Conservation (phyloP, 345 rosid species). For the Dovyalis caffra region DNA sequence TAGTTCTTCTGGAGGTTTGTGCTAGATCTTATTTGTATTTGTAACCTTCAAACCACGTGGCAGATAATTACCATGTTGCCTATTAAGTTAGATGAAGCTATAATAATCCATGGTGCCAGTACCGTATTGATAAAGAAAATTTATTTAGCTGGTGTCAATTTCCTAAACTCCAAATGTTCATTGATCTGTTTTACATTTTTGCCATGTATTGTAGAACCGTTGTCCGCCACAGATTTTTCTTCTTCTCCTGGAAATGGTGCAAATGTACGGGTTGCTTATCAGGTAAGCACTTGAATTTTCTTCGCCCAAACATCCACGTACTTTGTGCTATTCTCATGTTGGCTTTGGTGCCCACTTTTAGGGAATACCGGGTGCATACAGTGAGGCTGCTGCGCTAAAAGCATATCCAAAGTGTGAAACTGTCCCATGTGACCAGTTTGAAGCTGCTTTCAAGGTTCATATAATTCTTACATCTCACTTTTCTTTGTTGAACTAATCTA, state of each 20-base stretch:
- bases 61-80: neutral
- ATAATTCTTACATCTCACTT: conserved; percentile 4
- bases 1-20: neutral
- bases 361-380: conserved; percentile 91
- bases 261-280: conserved; percentile 77
- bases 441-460: conserved; percentile 77
- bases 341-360: conserved; percentile 28
- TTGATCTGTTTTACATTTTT: conserved; percentile 1
- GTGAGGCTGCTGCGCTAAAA: conserved; percentile 88
- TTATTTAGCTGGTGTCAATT: neutral
- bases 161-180: neutral
- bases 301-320: conserved; percentile 8
- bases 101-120: neutral
- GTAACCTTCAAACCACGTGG: neutral
- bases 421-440: conserved; percentile 84
- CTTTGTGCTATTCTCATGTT: conserved; percentile 20
- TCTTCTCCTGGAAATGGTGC: conserved; percentile 43
- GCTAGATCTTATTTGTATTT: neutral
- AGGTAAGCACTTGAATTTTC: conserved; percentile 44
- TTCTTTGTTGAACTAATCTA: conserved; percentile 10
- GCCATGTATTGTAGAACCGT: conserved; percentile 62
- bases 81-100: neutral
- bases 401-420: conserved; percentile 88
- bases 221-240: conserved; percentile 48
- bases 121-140: neutral